Base-by-base conservation (phyloP, 2,329 filamentous ascomycete genomes). In the Penicillium concentricum region DNA sequence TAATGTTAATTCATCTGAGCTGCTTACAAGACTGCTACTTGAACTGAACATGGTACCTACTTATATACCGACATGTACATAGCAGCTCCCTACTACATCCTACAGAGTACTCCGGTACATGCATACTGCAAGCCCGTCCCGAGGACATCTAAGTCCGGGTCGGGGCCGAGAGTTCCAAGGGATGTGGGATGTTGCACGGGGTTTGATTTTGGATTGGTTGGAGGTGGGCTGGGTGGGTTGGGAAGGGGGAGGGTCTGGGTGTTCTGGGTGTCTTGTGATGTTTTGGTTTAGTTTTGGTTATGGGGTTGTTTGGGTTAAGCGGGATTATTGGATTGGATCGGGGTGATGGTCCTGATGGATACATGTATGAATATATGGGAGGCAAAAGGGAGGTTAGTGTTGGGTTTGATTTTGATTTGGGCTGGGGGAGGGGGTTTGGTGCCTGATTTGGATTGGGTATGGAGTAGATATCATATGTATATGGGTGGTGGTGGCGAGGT, bases 241-340 rank as follows among this genome's bases (percentile, higher is more conserved):
- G 20, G 28, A 54, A 54, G 28, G 13, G 15, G 20, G 34, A 16
- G 37, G 44, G 52, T 50, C 51, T 54, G 51, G 51, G 37, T n/a
- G 37, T 34, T n/a, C 26, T 34, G 8, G 18, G 20, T 42, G 28
- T 43, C 45, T 42, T 34, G 37, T 54, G 38, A 50, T 54, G 4
- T 34, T 22, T 34, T 34, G 6, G 20, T 37, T 38, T 8, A 9
- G 1, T 38, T 37, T n/a, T 9, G 34, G 16, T 37, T n/a, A 13
- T 32, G 7, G 3, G 9, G 12, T 43, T 18, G 16, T 28, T 28
- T 10, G 13, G 15, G 1, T 39, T 2, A 5, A 22, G 18, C n/a
- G 22, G 35, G n/a, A 32, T 15, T 15, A 20, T 24, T 24, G 4
- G 15, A n/a, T 7, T 12, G 9, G 5, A 8, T 2, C n/a, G n/a